These are phyloP conservation scores for Penicillium cinerascens DNA, from an alignment of 495 filamentous ascomycete species.

Conservation along the genomic window DNA sequence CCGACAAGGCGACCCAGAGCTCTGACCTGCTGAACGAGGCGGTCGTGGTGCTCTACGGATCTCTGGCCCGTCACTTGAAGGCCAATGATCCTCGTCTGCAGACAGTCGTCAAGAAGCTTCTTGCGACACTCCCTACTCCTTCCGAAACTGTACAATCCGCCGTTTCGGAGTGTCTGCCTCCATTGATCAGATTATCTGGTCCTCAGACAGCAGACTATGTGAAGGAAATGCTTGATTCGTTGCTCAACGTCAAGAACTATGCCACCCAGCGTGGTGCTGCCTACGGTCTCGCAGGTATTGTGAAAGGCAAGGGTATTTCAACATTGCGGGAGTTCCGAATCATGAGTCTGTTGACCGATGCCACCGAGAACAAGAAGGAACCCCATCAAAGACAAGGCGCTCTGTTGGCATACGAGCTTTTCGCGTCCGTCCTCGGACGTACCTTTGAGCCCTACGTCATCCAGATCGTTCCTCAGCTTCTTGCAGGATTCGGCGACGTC, in stretches of 20 bases:
- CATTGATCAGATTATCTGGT: conserved; percentile 75
- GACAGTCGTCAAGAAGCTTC: conserved; percentile 75
- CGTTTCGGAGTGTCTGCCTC: conserved; percentile 88
- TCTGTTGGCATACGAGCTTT: conserved; percentile 83
- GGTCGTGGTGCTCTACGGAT: conserved; percentile 94
- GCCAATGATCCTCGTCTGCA: conserved; percentile 79
- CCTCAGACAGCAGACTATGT: conserved; percentile 75
- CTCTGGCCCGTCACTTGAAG: conserved; percentile 81
- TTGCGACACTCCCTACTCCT: conserved; percentile 86
- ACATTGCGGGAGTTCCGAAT: conserved; percentile 81
- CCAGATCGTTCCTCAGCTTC: conserved; percentile 86
- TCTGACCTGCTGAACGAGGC: conserved; percentile 91
- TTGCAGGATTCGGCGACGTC: conserved; percentile 83
- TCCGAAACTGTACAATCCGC: conserved; percentile 96
- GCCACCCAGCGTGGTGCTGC: conserved; percentile 88
- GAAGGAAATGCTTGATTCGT: conserved; percentile 70
- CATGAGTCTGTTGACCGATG: conserved; percentile 70
- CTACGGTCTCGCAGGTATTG: conserved; percentile 88
- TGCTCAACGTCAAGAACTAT: conserved; percentile 82
- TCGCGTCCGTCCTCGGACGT: conserved; percentile 79
- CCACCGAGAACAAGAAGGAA: conserved; percentile 89
- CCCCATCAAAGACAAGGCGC: conserved; percentile 82
- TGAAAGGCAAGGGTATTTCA: conserved; percentile 79
- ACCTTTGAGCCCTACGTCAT: conserved; percentile 96
- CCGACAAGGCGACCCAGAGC: conserved; percentile 71